phyloP scores from a whole-genome alignment of 2,329 filamentous ascomycete genomes.

The Fusarium domesticum region DNA sequence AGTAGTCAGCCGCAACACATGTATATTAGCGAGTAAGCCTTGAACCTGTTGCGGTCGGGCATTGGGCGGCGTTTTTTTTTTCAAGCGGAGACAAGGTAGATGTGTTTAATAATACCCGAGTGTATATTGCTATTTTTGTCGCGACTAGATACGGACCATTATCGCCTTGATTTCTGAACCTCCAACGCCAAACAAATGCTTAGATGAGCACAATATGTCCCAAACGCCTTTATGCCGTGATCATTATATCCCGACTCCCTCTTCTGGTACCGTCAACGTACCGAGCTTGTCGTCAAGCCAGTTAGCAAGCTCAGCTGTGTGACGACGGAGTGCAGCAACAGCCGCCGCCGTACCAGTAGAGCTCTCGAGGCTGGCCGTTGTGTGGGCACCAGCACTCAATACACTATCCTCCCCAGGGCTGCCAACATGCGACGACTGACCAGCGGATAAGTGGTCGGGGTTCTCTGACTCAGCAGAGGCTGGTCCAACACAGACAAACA shows the following conservation, averaged over 20 bases:
- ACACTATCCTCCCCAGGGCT: slow-evolving; percentile 47
- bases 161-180: slow-evolving; percentile 12
- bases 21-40: slow-evolving; percentile 2
- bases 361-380: slow-evolving; percentile 41
- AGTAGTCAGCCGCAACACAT: slow-evolving; percentile 47
- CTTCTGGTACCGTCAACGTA: slow-evolving; percentile 51
- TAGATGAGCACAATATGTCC: slow-evolving; percentile 13
- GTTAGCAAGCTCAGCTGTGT: slow-evolving; percentile 56
- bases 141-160: not conserved
- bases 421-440: slow-evolving; percentile 36
- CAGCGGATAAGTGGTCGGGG: slow-evolving; percentile 24
- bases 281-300: slow-evolving; percentile 61
- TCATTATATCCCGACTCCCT: slow-evolving; percentile 42
- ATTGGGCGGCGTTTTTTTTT: not conserved
- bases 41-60: not conserved
- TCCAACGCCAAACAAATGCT: slow-evolving; percentile 19
- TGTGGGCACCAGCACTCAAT: slow-evolving; percentile 44
- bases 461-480: slow-evolving; percentile 32
- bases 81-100: not conserved
- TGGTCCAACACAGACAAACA: slow-evolving; percentile 60
- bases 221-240: slow-evolving; percentile 4
- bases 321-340: slow-evolving; percentile 51
- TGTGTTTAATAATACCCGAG: not conserved
- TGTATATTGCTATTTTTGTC: not conserved
- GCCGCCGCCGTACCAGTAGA: slow-evolving; percentile 43